Evolutionary conservation across 345 rosid species (phyloP).

Genomic region (Ceriops zippeliana): DNA sequence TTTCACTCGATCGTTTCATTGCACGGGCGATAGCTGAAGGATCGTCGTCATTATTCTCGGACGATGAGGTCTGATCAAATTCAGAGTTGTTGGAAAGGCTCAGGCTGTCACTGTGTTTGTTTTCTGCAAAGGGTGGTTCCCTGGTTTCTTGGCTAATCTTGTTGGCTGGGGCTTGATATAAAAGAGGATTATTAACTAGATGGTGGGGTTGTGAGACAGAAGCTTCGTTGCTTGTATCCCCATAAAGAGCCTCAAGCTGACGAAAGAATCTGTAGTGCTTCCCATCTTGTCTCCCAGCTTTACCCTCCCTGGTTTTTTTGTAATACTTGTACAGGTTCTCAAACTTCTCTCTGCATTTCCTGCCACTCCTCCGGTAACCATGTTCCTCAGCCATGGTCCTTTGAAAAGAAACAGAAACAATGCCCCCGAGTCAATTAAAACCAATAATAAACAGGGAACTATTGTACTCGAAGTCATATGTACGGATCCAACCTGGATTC

Average conservation of each 20-base stretch:
- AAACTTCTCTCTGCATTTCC: conserved; percentile 47
- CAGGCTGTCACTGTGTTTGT: conserved; percentile 29
- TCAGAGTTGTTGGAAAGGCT: conserved; percentile 50
- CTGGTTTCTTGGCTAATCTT: conserved; percentile 15
- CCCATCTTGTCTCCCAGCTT: conserved; percentile 57
- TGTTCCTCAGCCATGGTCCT: conserved; percentile 56
- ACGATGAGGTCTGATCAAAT: conserved; percentile 43
- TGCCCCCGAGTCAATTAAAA: background rate
- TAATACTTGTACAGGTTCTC: conserved; percentile 63
- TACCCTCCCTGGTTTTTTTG: conserved; percentile 63
- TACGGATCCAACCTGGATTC: too few species aligned
- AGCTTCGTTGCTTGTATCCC: conserved; percentile 29
- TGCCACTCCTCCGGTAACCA: conserved; percentile 33
- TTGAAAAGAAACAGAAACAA: background rate
- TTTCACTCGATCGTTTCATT: conserved; percentile 33
- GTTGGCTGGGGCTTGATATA: conserved; percentile 7
- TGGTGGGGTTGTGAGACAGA: conserved; percentile 24
- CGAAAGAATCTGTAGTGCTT: conserved; percentile 57
- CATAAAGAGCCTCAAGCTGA: conserved; percentile 56
- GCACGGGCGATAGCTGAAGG: conserved; percentile 49
- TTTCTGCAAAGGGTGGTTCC: conserved; percentile 21
- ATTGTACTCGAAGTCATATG: too few species aligned
- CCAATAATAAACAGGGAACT: too few species aligned
- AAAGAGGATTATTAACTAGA: conserved; percentile 12
- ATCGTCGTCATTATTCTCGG: conserved; percentile 41